Conservation (phyloP, 1,284 basidiomycete species). For the Fomitiporia mediterranea region DNA sequence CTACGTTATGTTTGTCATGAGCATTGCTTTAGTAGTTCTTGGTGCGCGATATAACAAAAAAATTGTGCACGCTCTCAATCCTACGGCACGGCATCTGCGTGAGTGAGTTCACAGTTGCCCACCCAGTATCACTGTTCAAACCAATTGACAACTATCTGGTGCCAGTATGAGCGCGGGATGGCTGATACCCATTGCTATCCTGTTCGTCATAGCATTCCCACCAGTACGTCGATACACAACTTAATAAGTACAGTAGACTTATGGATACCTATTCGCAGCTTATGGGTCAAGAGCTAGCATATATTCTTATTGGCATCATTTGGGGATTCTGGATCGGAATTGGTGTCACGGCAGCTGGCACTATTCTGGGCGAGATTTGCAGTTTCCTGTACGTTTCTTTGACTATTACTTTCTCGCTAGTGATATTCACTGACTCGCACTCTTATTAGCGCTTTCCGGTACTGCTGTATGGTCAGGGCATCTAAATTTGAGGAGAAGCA, state of each 20-base stretch:
- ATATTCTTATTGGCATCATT: slow-evolving; percentile 48
- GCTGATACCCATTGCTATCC: slow-evolving; percentile 42
- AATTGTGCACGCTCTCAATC: slow-evolving; percentile 55
- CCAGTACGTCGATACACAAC: slow-evolving; percentile 22
- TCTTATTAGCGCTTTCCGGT: slow-evolving; percentile 53
- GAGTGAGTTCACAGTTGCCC: slow-evolving; percentile 25
- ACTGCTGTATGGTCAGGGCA: slow-evolving; percentile 56
- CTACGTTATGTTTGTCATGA: slow-evolving; percentile 1
- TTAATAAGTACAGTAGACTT: no score
- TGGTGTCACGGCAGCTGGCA: slow-evolving; percentile 61
- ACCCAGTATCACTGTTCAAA: neutral
- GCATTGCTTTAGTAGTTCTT: slow-evolving; percentile 40
- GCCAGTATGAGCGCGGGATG: slow-evolving; percentile 39
- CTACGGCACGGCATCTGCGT: slow-evolving; percentile 49
- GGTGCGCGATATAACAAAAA: slow-evolving; percentile 50
- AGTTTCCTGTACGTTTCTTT: slow-evolving; percentile 57
- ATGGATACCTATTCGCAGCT: slow-evolving; percentile 34
- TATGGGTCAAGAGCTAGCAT: slow-evolving; percentile 53
- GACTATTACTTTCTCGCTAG: neutral
- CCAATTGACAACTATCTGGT: neutral
- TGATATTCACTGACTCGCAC: neutral
- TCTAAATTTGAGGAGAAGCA: slow-evolving; percentile 70
- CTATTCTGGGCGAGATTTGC: slow-evolving; percentile 62
- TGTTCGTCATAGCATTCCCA: slow-evolving; percentile 31
- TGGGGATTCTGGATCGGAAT: slow-evolving; percentile 49